Evolutionary conservation across 352 stramenopile species (phyloP).

Genomic region (Globisporangium nagaii): DNA sequence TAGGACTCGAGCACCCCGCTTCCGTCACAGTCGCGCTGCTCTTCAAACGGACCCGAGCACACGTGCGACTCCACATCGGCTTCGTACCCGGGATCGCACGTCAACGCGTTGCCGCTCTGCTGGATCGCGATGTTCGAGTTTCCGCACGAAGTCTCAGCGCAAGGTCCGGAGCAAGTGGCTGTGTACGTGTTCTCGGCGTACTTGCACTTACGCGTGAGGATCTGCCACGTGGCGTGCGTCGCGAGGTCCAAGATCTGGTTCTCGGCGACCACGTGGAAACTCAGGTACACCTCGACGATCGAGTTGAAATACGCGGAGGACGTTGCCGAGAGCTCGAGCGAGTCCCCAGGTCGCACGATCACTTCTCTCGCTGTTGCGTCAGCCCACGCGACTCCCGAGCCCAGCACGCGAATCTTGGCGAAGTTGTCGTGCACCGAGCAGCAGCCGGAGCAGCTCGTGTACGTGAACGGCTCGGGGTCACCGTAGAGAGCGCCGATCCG

Average conservation of each 20-base stretch:
- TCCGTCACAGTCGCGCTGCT: conserved; percentile 37
- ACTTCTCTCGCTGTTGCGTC: conserved; percentile 31
- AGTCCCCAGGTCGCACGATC: conserved; percentile 35
- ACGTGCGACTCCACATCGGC: conserved; percentile 34
- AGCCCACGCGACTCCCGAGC: conserved; percentile 23
- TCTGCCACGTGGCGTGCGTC: conserved; percentile 44
- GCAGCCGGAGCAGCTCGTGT: conserved; percentile 57
- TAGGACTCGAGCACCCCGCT: conserved; percentile 25
- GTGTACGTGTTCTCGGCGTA: conserved; percentile 43
- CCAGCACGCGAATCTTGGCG: conserved; percentile 36
- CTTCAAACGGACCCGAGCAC: conserved; percentile 51
- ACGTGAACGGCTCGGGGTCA: conserved; percentile 38
- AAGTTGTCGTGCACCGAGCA: conserved; percentile 56
- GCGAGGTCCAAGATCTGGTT: conserved; percentile 66
- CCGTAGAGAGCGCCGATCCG: conserved; percentile 47
- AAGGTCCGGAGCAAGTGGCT: conserved; percentile 44
- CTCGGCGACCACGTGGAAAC: conserved; percentile 63
- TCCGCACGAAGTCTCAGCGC: conserved; percentile 21
- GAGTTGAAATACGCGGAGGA: conserved; percentile 55
- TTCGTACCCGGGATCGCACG: conserved; percentile 33
- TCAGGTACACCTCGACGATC: conserved; percentile 55
- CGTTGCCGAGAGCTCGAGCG: conserved; percentile 39
- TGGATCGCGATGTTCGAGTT: conserved; percentile 53
- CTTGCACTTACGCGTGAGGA: conserved; percentile 53
- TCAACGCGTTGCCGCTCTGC: conserved; percentile 19